These are phyloP conservation scores for Podospora tetraspora DNA, from an alignment of 495 filamentous ascomycete genomes.

Conservation along the genomic window DNA sequence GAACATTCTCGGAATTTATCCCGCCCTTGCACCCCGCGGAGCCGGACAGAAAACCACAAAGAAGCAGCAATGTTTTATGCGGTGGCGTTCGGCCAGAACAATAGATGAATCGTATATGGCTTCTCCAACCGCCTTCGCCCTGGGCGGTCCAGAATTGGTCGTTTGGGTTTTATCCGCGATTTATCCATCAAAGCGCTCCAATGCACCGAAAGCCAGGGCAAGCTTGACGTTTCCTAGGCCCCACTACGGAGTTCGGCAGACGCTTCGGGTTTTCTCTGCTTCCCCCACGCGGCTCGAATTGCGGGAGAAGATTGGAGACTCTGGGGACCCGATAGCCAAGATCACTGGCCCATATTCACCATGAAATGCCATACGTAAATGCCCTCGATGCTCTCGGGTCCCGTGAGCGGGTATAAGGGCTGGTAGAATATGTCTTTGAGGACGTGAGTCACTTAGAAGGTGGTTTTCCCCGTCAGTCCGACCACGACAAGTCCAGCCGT, in stretches of 20 bases:
- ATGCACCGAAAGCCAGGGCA: not conserved
- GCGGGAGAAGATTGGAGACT: not conserved
- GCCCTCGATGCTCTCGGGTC: not conserved
- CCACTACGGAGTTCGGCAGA: not conserved
- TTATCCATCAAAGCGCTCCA: not conserved
- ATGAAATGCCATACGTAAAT: not conserved
- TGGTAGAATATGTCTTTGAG: not conserved
- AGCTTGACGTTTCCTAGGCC: not conserved
- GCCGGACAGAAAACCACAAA: not conserved
- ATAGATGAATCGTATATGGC: not conserved
- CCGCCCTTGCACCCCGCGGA: not conserved
- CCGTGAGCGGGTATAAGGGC: not conserved
- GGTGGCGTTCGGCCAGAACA: not conserved
- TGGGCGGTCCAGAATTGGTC: not conserved
- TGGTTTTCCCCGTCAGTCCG: not conserved
- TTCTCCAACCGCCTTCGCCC: not conserved
- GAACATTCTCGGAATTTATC: not conserved
- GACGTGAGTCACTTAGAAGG: not conserved
- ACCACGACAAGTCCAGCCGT: not conserved
- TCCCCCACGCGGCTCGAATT: not conserved
- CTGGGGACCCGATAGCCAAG: not conserved
- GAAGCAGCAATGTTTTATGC: not conserved
- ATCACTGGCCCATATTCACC: not conserved
- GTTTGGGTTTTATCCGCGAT: slow-evolving; percentile 3
- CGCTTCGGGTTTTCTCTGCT: not conserved